Evolutionary conservation across 1,139 yeast genomes (phyloP).

Genomic region (Magnusiomyces tetraspermus): DNA sequence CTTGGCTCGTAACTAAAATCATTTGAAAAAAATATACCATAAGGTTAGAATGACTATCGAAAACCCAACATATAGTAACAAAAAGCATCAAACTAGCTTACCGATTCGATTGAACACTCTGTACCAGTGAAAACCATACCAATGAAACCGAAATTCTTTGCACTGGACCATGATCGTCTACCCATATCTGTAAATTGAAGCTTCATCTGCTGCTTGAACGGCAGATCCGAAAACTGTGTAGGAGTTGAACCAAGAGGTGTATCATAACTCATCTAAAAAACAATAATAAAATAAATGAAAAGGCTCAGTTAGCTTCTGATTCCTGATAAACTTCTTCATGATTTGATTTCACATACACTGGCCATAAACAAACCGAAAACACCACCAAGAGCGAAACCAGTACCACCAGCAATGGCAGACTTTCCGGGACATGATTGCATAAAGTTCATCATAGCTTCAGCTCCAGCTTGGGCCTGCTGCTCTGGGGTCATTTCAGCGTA

Average conservation of each 20-base stretch:
- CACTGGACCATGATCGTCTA: slow-evolving; percentile 70
- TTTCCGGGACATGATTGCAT: slow-evolving; percentile 97
- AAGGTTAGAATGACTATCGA: no score
- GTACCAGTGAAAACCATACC: slow-evolving; percentile 93
- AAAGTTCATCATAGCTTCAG: slow-evolving; percentile 68
- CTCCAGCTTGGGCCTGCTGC: slow-evolving; percentile 89
- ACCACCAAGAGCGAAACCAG: slow-evolving; percentile 94
- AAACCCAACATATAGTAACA: not conserved
- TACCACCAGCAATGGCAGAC: slow-evolving; percentile 81
- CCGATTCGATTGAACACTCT: slow-evolving; percentile 72
- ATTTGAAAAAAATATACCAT: not conserved
- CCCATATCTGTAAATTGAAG: slow-evolving; percentile 91
- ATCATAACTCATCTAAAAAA: slow-evolving; percentile 54
- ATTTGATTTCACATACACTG: slow-evolving; percentile 40
- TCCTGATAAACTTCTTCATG: not conserved
- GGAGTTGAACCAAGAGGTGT: slow-evolving; percentile 55
- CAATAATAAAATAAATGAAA: not conserved
- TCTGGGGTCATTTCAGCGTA: slow-evolving; percentile 73
- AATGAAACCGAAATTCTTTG: slow-evolving; percentile 89
- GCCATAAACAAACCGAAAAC: slow-evolving; percentile 97
- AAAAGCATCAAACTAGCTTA: slow-evolving; percentile 16
- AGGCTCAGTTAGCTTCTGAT: not conserved
- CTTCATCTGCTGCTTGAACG: slow-evolving; percentile 88
- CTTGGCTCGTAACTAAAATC: slow-evolving; percentile 55
- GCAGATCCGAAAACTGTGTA: slow-evolving; percentile 58